These are phyloP conservation scores for Herpetospermum pedunculosum DNA, from an alignment of 306 rosid species.

Conservation along the genomic window DNA sequence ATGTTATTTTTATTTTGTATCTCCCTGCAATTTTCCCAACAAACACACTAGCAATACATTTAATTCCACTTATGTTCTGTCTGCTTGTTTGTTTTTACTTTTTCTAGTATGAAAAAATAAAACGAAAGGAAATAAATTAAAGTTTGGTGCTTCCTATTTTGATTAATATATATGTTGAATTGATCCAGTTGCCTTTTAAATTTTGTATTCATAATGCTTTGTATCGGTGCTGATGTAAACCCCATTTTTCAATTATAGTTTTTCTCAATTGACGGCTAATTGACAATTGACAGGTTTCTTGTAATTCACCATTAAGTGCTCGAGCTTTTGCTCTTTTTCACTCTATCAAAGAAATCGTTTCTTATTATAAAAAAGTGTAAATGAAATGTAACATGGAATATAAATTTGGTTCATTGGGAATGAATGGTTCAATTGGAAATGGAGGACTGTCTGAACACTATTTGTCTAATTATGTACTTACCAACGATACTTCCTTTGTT, in stretches of 20 bases:
- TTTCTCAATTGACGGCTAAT: too few species aligned
- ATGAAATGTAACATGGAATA: neutral
- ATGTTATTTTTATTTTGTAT: neutral
- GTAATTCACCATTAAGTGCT: too few species aligned
- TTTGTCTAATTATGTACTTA: neutral
- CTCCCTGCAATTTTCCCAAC: neutral
- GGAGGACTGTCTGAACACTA: neutral
- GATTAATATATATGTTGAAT: neutral
- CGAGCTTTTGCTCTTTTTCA: too few species aligned
- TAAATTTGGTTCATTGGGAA: neutral
- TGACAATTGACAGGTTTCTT: too few species aligned
- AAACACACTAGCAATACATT: neutral
- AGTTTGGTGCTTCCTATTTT: neutral
- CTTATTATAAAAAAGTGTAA: too few species aligned
- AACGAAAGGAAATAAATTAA: neutral
- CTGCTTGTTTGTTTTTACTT: neutral
- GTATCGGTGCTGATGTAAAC: too few species aligned
- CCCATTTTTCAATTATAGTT: too few species aligned
- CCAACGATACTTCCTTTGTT: neutral
- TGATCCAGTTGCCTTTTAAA: neutral
- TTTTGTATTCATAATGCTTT: too few species aligned
- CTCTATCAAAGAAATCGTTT: too few species aligned
- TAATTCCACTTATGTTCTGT: neutral
- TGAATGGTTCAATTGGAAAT: neutral
- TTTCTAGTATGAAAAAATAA: neutral